phyloP scores from a whole-genome alignment of 257 asterid genomes.

The Echium plantagineum region DNA sequence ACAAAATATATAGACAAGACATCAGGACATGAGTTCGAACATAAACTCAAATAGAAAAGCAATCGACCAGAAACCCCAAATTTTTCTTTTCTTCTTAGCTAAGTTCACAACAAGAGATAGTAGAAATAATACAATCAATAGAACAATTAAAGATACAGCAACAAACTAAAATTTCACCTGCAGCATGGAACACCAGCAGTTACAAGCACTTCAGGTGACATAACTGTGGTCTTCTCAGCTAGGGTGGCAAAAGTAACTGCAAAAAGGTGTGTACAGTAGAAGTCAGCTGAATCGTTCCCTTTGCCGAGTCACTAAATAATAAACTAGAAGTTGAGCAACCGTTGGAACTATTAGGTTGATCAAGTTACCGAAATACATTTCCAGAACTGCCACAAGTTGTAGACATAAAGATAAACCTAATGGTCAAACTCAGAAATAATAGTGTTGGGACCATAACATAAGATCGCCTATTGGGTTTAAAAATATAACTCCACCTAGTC shows the following conservation, averaged over 20 bases:
- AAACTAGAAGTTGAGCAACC: too few species aligned
- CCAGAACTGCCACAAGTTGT: too few species aligned
- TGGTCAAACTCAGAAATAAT: too few species aligned
- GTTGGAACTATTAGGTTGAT: too few species aligned
- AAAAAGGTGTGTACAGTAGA: conserved; percentile 13
- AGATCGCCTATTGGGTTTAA: too few species aligned
- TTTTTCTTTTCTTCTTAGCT: too few species aligned
- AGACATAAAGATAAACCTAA: too few species aligned
- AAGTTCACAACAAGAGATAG: background rate
- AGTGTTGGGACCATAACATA: too few species aligned
- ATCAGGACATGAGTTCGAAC: conserved; percentile 10
- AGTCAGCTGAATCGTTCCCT: background rate
- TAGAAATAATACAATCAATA: background rate
- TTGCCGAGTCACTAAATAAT: background rate
- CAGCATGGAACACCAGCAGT: conserved; percentile 98
- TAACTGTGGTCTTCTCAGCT: conserved; percentile 97
- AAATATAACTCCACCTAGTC: too few species aligned
- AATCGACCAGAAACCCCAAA: background rate
- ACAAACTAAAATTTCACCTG: conserved; percentile 51
- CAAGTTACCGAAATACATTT: too few species aligned
- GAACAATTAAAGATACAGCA: background rate
- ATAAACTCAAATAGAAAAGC: background rate
- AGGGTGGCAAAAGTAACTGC: conserved; percentile 95
- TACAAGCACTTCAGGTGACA: conserved; percentile 97
- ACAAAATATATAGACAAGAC: conserved; percentile 13